Base-by-base conservation (phyloP, 805 yeast species). In the Candida ficus region DNA sequence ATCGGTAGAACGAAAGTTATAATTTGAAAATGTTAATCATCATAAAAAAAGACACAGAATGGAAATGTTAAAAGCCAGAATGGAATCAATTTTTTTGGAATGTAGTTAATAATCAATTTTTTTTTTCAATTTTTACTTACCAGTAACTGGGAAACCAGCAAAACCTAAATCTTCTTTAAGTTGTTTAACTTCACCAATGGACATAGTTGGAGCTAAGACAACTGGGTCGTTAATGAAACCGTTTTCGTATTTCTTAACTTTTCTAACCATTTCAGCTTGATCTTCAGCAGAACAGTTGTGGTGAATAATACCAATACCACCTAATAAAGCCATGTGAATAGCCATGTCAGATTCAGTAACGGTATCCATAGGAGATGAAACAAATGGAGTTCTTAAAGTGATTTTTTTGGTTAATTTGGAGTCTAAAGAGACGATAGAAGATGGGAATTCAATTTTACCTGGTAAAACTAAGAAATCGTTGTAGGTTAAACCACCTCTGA, bases 1-100 rank as follows among this genome's bases (percentile, higher is more conserved):
- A 58, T 83, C 96, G 95, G 98, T 83, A 91, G 99, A 91, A 91
- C 98, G 99, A 91, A 91, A 91, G 98, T 91, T 89, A 86, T 73
- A 64, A 61, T 49, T 51, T 47, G 54, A 58, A 48, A 34, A 51
- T 49, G 37, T 42, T 60, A 60, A 73, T 80, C 84, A 79, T 80
- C 86, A 79, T 61, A 28, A 46, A 41, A 53, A 39, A 44, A 27
- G n/a, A n/a, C n/a, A n/a, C n/a, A n/a, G n/a, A n/a, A n/a, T n/a
- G n/a, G n/a, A n/a, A n/a, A n/a, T n/a, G n/a, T n/a, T n/a, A n/a
- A n/a, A n/a, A n/a, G n/a, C 23, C 27, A 8, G n/a, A 16, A 12
- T 8, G 30, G 17, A 35, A 35, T 3, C n/a, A n/a, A n/a, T n/a
- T n/a, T n/a, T n/a, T n/a, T n/a, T n/a, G n/a, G n/a, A n/a, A n/a